Evolutionary conservation across 2,329 filamentous ascomycete genomes (phyloP).

Genomic region (Alternaria infectoria): DNA sequence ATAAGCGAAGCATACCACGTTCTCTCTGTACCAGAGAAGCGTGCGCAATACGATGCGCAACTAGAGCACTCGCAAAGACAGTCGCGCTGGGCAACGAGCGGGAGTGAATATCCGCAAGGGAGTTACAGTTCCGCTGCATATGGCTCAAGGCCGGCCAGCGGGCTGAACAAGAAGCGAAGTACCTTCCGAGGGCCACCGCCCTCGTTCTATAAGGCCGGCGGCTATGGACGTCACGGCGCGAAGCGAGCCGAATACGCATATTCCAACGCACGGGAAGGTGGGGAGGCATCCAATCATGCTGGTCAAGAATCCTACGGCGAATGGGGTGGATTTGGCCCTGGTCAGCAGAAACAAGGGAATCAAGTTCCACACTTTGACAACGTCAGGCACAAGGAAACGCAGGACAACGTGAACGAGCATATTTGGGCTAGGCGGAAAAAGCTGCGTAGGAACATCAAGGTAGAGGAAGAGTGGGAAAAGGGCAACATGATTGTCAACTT

Average conservation of each 20-base stretch:
- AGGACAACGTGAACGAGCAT: constrained; percentile 66
- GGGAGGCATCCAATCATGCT: constrained; percentile 23
- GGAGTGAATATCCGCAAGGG: constrained; percentile 60
- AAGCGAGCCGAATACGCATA: constrained; percentile 61
- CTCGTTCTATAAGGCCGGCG: constrained; percentile 82
- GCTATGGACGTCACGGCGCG: constrained; percentile 71
- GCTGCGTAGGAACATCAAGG: constrained; percentile 14
- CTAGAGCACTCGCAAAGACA: constrained; percentile 50
- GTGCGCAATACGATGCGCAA: constrained; percentile 80
- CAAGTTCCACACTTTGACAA: constrained; percentile 79
- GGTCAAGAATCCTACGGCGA: constrained; percentile 41
- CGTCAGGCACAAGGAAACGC: constrained; percentile 73
- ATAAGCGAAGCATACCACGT: constrained; percentile 84
- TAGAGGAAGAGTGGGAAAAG: constrained; percentile 31
- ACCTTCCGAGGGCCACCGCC: constrained; percentile 87
- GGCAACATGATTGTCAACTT: constrained; percentile 41
- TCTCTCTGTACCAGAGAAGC: constrained; percentile 75
- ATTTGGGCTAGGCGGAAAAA: constrained; percentile 52
- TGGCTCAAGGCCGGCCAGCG: constrained; percentile 78
- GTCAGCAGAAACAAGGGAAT: constrained; percentile 57
- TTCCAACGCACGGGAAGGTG: constrained; percentile 24
- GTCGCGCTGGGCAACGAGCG: constrained; percentile 37
- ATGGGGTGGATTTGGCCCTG: constrained; percentile 64
- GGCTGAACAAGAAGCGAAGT: constrained; percentile 76
- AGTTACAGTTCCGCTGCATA: constrained; percentile 61